A percentile compares a stretch with the other conserved stretches of the same genome.
These are phyloP conservation scores for Fusarium tuaranense DNA, from an alignment of 2,329 filamentous ascomycete genomes.

Conservation along the genomic window DNA sequence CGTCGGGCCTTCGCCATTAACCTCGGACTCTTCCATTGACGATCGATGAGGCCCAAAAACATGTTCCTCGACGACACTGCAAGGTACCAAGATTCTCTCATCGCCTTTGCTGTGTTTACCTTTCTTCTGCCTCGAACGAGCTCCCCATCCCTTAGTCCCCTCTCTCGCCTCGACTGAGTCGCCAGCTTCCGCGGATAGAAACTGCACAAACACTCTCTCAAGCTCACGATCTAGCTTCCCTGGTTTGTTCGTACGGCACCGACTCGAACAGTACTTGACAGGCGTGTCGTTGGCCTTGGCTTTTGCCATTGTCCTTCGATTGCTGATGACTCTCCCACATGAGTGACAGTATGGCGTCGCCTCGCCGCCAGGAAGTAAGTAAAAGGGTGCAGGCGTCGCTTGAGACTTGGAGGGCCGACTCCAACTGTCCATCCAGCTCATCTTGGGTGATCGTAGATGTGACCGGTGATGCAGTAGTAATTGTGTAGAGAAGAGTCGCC, in stretches of 20 bases:
- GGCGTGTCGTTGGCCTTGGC: constrained; percentile 35
- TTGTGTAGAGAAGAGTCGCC: not conserved
- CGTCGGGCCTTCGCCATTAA: not conserved
- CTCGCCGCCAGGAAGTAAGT: constrained; percentile 60
- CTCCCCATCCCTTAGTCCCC: constrained; percentile 52
- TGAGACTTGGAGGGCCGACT: constrained; percentile 54
- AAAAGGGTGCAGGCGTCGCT: constrained; percentile 64
- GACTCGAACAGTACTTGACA: constrained; percentile 67
- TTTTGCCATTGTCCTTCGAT: constrained; percentile 44
- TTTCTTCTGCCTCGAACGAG: constrained; percentile 52
- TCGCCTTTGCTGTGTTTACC: constrained; percentile 52
- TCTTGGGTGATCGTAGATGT: constrained; percentile 24
- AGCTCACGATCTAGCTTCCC: constrained; percentile 63
- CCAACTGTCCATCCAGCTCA: constrained; percentile 59
- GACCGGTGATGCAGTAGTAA: not conserved
- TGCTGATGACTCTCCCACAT: constrained; percentile 67
- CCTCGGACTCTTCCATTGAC: constrained; percentile 5
- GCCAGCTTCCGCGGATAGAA: constrained; percentile 40
- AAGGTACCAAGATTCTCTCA: constrained; percentile 25
- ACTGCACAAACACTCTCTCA: constrained; percentile 59
- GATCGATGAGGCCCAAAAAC: constrained; percentile 21
- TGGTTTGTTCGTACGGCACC: constrained; percentile 65
- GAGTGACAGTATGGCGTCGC: constrained; percentile 66
- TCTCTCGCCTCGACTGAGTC: constrained; percentile 38
- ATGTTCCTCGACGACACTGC: constrained; percentile 24